Evolutionary conservation across 371 early-diverging fungal species (phyloP).

Genomic region (Lichtheimia corymbifera): DNA sequence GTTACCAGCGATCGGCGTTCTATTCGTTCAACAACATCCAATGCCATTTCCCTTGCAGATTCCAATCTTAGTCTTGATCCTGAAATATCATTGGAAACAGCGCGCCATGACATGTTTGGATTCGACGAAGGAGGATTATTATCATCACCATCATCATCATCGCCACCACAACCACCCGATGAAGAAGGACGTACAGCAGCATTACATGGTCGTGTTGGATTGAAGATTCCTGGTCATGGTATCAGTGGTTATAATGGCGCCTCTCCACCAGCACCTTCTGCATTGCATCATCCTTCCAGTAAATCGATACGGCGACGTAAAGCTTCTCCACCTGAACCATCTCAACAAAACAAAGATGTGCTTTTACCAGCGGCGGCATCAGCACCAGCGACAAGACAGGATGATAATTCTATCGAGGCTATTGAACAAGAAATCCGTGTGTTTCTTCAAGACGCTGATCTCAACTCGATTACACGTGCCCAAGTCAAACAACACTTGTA

Average conservation of each 20-base stretch:
- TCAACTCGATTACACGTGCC: conserved; percentile 33
- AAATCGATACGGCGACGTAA: conserved; percentile 1
- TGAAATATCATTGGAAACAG: conserved; percentile 12
- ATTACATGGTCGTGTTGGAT: conserved; percentile 23
- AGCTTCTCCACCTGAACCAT: too few relatives aligned
- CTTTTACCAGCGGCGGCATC: not conserved
- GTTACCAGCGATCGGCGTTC: conserved; percentile 15
- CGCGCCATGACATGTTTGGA: conserved; percentile 1
- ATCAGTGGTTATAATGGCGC: not conserved
- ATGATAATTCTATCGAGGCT: not conserved
- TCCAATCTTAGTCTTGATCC: conserved; percentile 31
- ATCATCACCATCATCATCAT: too few relatives aligned
- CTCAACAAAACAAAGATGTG: too few relatives aligned
- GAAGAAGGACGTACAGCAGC: conserved; percentile 26
- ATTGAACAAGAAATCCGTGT: conserved; percentile 21
- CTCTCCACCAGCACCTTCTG: not conserved
- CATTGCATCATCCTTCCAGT: not conserved
- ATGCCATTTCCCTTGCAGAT: conserved; percentile 33
- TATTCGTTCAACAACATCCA: conserved; percentile 30
- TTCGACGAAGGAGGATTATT: not conserved
- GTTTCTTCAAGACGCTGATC: conserved; percentile 27
- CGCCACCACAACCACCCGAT: not conserved
- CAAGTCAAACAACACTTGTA: conserved; percentile 38
- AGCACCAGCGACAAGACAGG: not conserved
- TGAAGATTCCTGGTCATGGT: conserved; percentile 24